These are phyloP conservation scores for Pleurotus giganteus DNA, from an alignment of 768 basidiomycete genomes.

Conservation along the genomic window DNA sequence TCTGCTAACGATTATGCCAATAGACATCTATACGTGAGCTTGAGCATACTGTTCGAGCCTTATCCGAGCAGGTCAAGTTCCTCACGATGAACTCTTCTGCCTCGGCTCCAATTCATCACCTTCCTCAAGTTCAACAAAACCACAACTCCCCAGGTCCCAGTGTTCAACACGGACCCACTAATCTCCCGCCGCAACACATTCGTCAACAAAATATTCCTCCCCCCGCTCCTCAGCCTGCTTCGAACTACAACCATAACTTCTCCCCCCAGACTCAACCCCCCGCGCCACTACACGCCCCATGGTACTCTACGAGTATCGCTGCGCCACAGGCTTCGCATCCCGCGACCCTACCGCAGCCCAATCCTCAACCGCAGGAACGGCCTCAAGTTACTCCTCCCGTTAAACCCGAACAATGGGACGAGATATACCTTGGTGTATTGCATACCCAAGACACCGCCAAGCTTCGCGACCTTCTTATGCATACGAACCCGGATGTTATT, in stretches of 20 bases:
- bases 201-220: slow-evolving; percentile 42
- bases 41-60: slow-evolving; percentile 69
- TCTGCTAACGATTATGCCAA: slow-evolving; percentile 10
- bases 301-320: slow-evolving; percentile 65
- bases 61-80: slow-evolving; percentile 84
- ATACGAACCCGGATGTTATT: slow-evolving; percentile 75
- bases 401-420: slow-evolving; percentile 79
- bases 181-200: slow-evolving; percentile 36
- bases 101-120: slow-evolving; percentile 37
- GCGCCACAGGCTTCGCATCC: slow-evolving; percentile 84
- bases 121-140: slow-evolving; percentile 37
- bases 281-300: slow-evolving; percentile 45
- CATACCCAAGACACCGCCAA: slow-evolving; percentile 73
- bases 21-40: slow-evolving; percentile 73
- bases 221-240: slow-evolving; percentile 30
- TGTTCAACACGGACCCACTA: slow-evolving; percentile 35
- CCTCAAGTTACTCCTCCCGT: slow-evolving; percentile 45
- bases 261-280: slow-evolving; percentile 35
- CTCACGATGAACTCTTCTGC: slow-evolving; percentile 52
- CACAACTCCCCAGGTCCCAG: slow-evolving; percentile 40
- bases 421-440: slow-evolving; percentile 73
- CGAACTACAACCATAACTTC: slow-evolving; percentile 35
- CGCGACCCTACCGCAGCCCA: slow-evolving; percentile 62
- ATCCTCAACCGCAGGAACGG: slow-evolving; percentile 25
- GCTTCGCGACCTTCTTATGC: slow-evolving; percentile 68